These are phyloP conservation scores for Blastomyces silverae DNA, from an alignment of 2,329 filamentous ascomycete genomes.

Conservation along the genomic window DNA sequence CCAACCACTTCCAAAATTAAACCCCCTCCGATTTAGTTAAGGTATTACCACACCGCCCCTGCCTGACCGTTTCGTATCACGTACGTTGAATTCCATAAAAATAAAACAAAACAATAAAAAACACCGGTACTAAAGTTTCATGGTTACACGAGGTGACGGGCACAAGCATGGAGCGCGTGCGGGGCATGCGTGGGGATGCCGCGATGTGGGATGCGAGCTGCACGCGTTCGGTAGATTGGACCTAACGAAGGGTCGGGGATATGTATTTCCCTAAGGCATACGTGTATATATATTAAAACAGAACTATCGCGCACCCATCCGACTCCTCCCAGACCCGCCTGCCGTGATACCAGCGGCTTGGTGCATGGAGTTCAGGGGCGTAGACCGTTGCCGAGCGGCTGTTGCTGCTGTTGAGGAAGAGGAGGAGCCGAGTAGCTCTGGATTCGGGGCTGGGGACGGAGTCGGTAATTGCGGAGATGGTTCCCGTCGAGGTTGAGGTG, in stretches of 20 bases:
- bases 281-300: background rate
- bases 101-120: background rate
- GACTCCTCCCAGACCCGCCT: conserved; percentile 14
- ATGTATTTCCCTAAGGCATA: background rate
- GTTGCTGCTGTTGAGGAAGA: conserved; percentile 10
- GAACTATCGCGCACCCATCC: conserved; percentile 11
- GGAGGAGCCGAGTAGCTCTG: conserved; percentile 30
- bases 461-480: conserved; percentile 13
- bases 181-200: background rate
- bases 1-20: too few relatives aligned
- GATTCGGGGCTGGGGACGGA: conserved; percentile 22
- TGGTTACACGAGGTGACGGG: background rate
- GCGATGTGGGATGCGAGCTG: background rate
- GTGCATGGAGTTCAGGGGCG: conserved; percentile 13
- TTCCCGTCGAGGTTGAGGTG: conserved; percentile 1
- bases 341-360: conserved; percentile 16
- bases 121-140: background rate
- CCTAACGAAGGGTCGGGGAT: background rate
- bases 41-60: background rate
- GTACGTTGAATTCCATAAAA: background rate
- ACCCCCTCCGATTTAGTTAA: too few relatives aligned
- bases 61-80: background rate
- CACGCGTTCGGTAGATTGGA: background rate
- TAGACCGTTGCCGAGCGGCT: conserved; percentile 19
- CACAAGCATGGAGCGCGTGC: background rate